Evolutionary conservation across 768 basidiomycete genomes (phyloP).

Genomic region (Panaeolus papilionaceus): DNA sequence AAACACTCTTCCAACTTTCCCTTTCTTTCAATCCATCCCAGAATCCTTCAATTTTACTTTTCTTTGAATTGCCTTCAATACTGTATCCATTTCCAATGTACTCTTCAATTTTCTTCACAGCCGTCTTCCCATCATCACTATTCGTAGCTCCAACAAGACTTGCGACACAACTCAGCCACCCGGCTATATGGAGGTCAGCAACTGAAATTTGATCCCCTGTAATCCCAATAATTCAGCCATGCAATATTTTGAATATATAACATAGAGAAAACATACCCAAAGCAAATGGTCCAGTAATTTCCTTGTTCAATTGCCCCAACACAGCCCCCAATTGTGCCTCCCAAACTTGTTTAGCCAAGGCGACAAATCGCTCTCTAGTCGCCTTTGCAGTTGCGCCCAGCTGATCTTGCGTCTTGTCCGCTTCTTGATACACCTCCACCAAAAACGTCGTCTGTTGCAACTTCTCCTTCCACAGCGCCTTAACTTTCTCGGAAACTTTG

Average conservation of each 20-base stretch:
- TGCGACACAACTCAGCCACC: constrained; percentile 73
- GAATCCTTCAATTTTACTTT: constrained; percentile 69
- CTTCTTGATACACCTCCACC: constrained; percentile 52
- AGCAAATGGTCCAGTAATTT: constrained; percentile 67
- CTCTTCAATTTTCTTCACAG: constrained; percentile 57
- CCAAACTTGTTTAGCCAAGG: constrained; percentile 59
- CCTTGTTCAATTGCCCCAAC: constrained; percentile 54
- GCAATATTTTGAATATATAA: background rate
- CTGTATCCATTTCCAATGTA: constrained; percentile 53
- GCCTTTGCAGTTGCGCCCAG: constrained; percentile 45
- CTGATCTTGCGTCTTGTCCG: constrained; percentile 44
- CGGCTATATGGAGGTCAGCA: constrained; percentile 81
- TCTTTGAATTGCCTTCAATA: constrained; percentile 48
- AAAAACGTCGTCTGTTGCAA: constrained; percentile 49
- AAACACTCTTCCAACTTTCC: constrained; percentile 77
- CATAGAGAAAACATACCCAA: constrained; percentile 56
- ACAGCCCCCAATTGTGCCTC: constrained; percentile 51
- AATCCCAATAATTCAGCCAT: constrained; percentile 6
- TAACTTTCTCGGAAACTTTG: constrained; percentile 66
- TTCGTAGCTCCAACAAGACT: constrained; percentile 58
- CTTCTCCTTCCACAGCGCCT: constrained; percentile 66
- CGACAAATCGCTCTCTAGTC: constrained; percentile 57
- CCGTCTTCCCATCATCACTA: constrained; percentile 56
- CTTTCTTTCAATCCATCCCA: constrained; percentile 74
- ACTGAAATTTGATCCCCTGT: constrained; percentile 84